A percentile compares a stretch with the other conserved stretches of the same genome.
phyloP scores from a whole-genome alignment of 768 basidiomycete species.

The Amanita fuliginea region DNA sequence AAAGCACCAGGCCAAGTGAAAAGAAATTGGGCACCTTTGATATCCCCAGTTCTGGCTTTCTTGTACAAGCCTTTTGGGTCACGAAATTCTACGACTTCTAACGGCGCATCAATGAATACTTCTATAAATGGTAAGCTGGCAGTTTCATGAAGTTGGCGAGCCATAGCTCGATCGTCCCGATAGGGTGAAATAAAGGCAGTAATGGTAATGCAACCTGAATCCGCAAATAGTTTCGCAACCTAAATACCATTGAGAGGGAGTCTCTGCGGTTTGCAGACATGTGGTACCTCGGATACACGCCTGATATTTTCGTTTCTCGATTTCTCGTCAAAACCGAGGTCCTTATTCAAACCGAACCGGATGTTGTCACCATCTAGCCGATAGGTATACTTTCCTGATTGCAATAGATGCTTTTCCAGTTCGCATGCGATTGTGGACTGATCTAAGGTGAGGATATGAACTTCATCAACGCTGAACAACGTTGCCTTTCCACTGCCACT shows the following conservation, averaged over 20 bases:
- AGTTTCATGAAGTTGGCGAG: conserved; percentile 71
- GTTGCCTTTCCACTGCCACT: conserved; percentile 90
- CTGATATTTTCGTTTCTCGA: conserved; percentile 95
- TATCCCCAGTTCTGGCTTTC: conserved; percentile 90
- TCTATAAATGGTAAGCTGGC: conserved; percentile 78
- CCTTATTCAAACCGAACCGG: conserved; percentile 93
- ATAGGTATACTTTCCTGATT: conserved; percentile 77
- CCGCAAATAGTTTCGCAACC: conserved; percentile 93
- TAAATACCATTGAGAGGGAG: conserved; percentile 19
- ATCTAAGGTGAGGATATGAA: not conserved
- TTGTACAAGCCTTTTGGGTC: conserved; percentile 98
- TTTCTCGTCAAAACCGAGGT: conserved; percentile 87
- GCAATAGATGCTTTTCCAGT: conserved; percentile 89
- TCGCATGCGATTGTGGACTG: conserved; percentile 94
- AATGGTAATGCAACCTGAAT: conserved; percentile 74
- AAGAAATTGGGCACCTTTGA: conserved; percentile 59
- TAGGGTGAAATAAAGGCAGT: conserved; percentile 99
- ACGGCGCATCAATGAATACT: conserved; percentile 90
- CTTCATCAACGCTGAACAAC: not conserved
- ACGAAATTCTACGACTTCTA: conserved; percentile 77
- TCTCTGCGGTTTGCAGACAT: not conserved
- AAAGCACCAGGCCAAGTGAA: not conserved
- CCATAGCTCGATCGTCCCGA: conserved; percentile 70
- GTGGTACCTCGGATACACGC: conserved; percentile 82
- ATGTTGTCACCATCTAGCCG: conserved; percentile 95